Percentiles rank a stretch among this genome's conserved stretches.
phyloP scores from a whole-genome alignment of 345 rosid species.

The Eutrema japonicum region DNA sequence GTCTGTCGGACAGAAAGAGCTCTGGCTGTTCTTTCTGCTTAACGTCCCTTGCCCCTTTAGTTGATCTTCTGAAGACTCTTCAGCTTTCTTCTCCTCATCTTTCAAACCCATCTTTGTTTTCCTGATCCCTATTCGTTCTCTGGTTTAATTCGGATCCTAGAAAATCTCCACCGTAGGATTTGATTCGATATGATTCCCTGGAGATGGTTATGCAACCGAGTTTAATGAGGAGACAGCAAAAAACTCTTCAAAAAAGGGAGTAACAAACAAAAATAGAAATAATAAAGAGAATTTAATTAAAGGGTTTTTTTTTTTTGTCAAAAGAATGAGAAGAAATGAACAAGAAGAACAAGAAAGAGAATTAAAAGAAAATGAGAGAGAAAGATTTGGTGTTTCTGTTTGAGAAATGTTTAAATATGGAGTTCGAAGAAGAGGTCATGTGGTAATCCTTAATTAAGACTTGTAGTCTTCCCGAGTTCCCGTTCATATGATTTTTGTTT shows the following conservation, averaged over 20 bases:
- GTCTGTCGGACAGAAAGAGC: slow-evolving; percentile 41
- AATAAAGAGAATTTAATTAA: not conserved
- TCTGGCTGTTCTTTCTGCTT: slow-evolving; percentile 45
- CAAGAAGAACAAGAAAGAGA: slow-evolving; percentile 11
- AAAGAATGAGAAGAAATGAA: slow-evolving; percentile 29
- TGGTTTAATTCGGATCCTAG: slow-evolving; percentile 7
- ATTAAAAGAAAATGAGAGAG: slow-evolving; percentile 5
- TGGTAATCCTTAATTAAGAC: slow-evolving; percentile 38
- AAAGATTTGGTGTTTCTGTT: slow-evolving; percentile 16
- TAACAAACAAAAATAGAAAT: not conserved
- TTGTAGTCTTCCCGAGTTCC: not conserved
- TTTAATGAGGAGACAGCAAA: slow-evolving; percentile 27
- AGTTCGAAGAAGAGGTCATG: slow-evolving; percentile 28
- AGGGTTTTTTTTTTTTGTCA: not conserved
- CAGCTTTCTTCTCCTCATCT: slow-evolving; percentile 33
- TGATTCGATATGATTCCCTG: slow-evolving; percentile 6
- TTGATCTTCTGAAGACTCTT: slow-evolving; percentile 33
- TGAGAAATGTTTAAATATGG: slow-evolving; percentile 34
- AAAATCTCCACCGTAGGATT: slow-evolving; percentile 2
- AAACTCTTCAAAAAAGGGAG: not conserved
- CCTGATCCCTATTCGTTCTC: slow-evolving; percentile 18
- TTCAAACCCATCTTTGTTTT: slow-evolving; percentile 39
- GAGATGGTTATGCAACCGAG: slow-evolving; percentile 29
- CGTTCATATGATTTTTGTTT: not conserved
- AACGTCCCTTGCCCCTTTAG: slow-evolving; percentile 15